Conservation (phyloP, 2,329 filamentous ascomycete species). For the Ophiostoma pallidulum region DNA sequence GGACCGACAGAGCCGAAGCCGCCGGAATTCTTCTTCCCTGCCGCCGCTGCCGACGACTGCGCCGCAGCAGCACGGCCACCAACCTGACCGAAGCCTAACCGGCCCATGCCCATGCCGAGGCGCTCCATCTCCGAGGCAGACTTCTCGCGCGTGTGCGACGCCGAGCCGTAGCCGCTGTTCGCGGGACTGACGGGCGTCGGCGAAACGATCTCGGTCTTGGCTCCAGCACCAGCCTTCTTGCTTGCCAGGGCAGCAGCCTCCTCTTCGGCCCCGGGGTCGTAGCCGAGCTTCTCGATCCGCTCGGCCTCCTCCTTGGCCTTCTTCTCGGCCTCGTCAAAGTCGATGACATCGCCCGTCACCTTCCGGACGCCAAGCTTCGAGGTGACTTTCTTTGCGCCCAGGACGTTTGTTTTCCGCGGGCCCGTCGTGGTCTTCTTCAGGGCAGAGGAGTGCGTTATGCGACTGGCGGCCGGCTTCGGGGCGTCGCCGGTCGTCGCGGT, state of each 20-base stretch:
- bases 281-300: conserved; percentile 88
- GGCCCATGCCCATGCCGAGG: conserved; percentile 77
- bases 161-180: conserved; percentile 53
- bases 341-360: conserved; percentile 67
- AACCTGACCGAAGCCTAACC: conserved; percentile 82
- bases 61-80: conserved; percentile 40
- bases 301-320: conserved; percentile 97
- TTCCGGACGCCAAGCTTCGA: conserved; percentile 87
- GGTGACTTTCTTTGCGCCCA: conserved; percentile 69
- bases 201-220: conserved; percentile 41
- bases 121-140: conserved; percentile 74
- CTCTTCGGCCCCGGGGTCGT: conserved; percentile 82
- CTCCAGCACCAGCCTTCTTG: conserved; percentile 33
- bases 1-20: conserved; percentile 80
- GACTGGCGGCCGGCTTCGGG: conserved; percentile 53
- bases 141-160: conserved; percentile 47
- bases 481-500: conserved; percentile 39
- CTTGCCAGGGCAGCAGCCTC: conserved; percentile 33
- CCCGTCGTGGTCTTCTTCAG: conserved; percentile 65
- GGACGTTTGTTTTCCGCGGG: conserved; percentile 74
- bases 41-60: conserved; percentile 17
- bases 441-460: conserved; percentile 69
- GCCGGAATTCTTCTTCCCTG: conserved; percentile 62
- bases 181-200: conserved; percentile 67
- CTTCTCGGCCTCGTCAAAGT: conserved; percentile 95